Base-by-base conservation (phyloP, 352 stramenopile species). In the Thalassiosira livingstoniorum region DNA sequence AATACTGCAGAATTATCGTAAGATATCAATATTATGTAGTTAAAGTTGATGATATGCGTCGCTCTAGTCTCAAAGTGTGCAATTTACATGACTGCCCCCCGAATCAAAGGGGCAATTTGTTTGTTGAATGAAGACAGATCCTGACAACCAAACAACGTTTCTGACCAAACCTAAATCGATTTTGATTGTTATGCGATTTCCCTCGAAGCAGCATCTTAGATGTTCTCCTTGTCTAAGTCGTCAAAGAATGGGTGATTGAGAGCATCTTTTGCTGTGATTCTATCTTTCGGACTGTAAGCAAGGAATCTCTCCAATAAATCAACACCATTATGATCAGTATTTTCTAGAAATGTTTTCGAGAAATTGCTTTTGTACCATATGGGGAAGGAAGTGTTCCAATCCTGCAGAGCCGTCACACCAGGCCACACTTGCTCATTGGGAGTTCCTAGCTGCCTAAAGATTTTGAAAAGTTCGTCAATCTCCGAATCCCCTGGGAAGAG, bases 381-480 rank as follows among this genome's bases (percentile, higher is more conserved):
- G n/a, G 98, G 98, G 85, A 99, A 99, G 27, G 92, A 91, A 43
- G 93, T 93, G 85, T 99, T 99, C 94, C 98, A 99, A 87, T 99
- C 98, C 0, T 97, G 97, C 42, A 99, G 87, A 25, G 93, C 93
- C 10, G 97, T 99, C 0, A 99, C 97, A 37, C 97, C 97, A 2
- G 97, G 97, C 98, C 98, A 99, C 23, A 96, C 90, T 39, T 93
- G 81, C 84, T 99, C 98, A 68, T 96, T 97, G 0, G 98, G 98
- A 10, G 98, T 99, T 31, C 98, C 98, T 4, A 99, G 85, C 34
- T 98, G 95, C 15, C 94, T 90, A 87, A 99, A 99, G 70, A 99
- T 99, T 55, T 98, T 98, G 87, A 98, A 99, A 31, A 99, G 90
- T 83, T 99, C 96, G 85, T 99, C 97, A 85, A 99, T 99, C 89